Conservation (phyloP, 768 basidiomycete species). For the Tephrocybe sp. region DNA sequence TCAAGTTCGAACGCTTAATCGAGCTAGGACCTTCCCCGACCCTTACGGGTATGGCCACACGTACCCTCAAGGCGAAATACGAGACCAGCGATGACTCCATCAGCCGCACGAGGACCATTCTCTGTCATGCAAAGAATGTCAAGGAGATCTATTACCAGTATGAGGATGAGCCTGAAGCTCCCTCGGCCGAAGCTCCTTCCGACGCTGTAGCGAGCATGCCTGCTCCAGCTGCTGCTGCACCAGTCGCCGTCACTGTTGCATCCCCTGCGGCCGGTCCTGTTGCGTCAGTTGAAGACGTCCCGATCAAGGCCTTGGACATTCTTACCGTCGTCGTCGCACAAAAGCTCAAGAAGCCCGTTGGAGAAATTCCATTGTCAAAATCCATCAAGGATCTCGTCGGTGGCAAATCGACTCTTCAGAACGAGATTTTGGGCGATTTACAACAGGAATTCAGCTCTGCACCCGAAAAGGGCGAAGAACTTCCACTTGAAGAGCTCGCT, state of each 20-base stretch:
- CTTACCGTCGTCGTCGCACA: constrained; percentile 89
- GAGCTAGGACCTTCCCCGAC: constrained; percentile 97
- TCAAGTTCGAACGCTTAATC: constrained; percentile 88
- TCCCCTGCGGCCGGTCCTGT: constrained; percentile 59
- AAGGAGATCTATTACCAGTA: constrained; percentile 99
- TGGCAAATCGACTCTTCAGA: constrained; percentile 98
- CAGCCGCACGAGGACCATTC: constrained; percentile 73
- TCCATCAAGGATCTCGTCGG: constrained; percentile 98
- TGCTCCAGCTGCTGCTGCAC: constrained; percentile 35
- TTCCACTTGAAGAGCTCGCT: constrained; percentile 94
- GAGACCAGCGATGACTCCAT: constrained; percentile 86
- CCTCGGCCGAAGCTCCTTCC: constrained; percentile 33
- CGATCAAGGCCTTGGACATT: constrained; percentile 88
- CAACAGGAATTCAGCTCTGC: constrained; percentile 93
- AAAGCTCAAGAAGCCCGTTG: constrained; percentile 94
- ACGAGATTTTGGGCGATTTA: constrained; percentile 96
- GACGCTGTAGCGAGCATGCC: constrained; percentile 32
- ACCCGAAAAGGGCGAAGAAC: constrained; percentile 97
- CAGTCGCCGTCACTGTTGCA: constrained; percentile 38
- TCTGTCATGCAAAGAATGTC: constrained; percentile 91
- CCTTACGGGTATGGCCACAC: constrained; percentile 89
- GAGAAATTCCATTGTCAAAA: constrained; percentile 87
- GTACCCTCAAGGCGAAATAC: constrained; percentile 92
- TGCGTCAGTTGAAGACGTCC: constrained; percentile 81
- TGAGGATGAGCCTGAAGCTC: constrained; percentile 73